Evolutionary conservation across 805 yeast species (phyloP).

Genomic region (Metschnikowia gelsemii): DNA sequence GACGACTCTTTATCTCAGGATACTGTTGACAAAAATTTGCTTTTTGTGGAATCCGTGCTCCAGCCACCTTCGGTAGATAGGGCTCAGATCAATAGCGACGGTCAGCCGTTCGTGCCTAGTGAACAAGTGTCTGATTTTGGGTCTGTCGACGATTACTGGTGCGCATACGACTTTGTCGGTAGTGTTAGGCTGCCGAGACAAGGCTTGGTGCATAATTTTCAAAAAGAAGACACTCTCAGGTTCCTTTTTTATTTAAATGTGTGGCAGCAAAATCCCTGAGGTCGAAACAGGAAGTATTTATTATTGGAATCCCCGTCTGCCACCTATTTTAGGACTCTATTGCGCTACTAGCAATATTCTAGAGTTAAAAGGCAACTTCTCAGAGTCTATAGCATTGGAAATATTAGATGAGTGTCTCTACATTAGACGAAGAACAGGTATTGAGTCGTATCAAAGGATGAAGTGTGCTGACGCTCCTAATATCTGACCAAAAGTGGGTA

Average conservation of each 20-base stretch:
- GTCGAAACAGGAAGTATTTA: too few relatives aligned
- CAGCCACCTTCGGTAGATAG: conserved; percentile 25
- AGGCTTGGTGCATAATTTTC: conserved; percentile 23
- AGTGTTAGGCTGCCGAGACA: conserved; percentile 20
- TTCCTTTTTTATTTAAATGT: conserved; percentile 24
- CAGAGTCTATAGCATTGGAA: too few relatives aligned
- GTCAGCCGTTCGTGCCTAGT: conserved; percentile 34
- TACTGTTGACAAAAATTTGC: conserved; percentile 21
- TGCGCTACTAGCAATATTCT: too few relatives aligned
- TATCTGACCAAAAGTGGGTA: too few relatives aligned
- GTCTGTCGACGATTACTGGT: conserved; percentile 28
- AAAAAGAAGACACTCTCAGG: conserved; percentile 12
- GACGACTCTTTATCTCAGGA: conserved; percentile 13
- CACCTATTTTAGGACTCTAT: too few relatives aligned
- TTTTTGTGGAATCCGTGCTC: conserved; percentile 25
- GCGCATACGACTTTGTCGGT: conserved; percentile 36
- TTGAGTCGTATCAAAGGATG: too few relatives aligned
- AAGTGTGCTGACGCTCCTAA: too few relatives aligned
- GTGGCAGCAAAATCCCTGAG: conserved; percentile 22
- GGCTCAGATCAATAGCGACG: conserved; percentile 19
- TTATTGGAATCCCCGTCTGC: too few relatives aligned
- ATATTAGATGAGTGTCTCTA: too few relatives aligned
- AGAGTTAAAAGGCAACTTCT: too few relatives aligned
- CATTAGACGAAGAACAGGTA: too few relatives aligned
- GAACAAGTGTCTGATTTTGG: conserved; percentile 18